Conservation (phyloP, 345 rosid genomes). For the Trapa bicornis region DNA sequence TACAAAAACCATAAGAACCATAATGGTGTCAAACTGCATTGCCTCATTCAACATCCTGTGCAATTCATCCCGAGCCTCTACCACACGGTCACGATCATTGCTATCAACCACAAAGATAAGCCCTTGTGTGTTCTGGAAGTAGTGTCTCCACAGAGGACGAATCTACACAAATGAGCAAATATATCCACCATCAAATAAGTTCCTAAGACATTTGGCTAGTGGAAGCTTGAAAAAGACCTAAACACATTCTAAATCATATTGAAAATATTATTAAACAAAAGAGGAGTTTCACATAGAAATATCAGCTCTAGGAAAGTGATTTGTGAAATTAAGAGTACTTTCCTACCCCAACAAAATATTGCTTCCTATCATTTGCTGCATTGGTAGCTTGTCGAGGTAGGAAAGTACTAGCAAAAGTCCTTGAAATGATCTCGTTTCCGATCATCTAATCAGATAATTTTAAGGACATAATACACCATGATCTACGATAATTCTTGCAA, state of each 20-base stretch:
- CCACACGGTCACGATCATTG: constrained; percentile 66
- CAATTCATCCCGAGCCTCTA: constrained; percentile 67
- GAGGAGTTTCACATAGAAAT: neutral
- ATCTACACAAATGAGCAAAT: constrained; percentile 18
- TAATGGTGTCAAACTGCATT: neutral
- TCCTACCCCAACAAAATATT: constrained; percentile 22
- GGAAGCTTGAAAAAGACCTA: neutral
- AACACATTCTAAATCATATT: too few species aligned
- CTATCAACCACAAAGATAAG: constrained; percentile 84
- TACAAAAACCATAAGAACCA: neutral
- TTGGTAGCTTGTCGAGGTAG: neutral
- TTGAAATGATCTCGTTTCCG: too few species aligned
- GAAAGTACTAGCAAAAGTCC: too few species aligned
- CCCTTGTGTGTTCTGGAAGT: constrained; percentile 77
- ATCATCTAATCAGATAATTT: constrained; percentile 14
- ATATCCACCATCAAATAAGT: neutral
- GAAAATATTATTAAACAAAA: too few species aligned
- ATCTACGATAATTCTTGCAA: too few species aligned
- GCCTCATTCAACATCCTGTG: constrained; percentile 83
- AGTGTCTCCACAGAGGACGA: constrained; percentile 59
- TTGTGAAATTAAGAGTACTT: neutral
- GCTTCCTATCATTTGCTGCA: constrained; percentile 4
- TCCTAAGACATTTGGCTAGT: neutral
- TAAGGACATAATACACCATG: constrained; percentile 6
- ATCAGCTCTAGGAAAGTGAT: neutral